Percentiles rank a stretch among this genome's conserved stretches.
Evolutionary conservation across 1,284 basidiomycete species (phyloP).

Genomic region (Cronartium quercuum): DNA sequence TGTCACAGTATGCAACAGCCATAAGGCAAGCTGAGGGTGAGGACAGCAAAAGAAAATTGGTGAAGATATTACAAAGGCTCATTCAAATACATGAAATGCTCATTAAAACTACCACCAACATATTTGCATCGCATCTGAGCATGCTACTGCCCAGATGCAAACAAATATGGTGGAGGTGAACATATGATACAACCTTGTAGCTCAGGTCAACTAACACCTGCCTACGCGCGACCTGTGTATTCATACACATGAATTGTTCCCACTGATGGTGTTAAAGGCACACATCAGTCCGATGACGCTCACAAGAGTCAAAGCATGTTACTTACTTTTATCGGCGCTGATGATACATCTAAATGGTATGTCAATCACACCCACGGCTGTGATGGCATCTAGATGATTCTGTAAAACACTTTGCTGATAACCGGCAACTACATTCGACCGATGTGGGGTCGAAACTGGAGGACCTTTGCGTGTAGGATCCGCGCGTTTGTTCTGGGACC

Average conservation of each 20-base stretch:
- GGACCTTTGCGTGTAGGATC: slow-evolving; percentile 7
- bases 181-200: no score
- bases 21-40: no score
- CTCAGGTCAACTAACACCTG: neutral
- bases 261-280: neutral
- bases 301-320: neutral
- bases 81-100: no score
- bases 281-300: neutral
- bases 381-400: slow-evolving; percentile 75
- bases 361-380: slow-evolving; percentile 71
- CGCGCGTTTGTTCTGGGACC: slow-evolving; percentile 35
- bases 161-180: no score
- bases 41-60: no score
- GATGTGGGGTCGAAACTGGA: slow-evolving; percentile 51
- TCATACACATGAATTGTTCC: slow-evolving; percentile 1
- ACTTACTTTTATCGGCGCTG: slow-evolving; percentile 62
- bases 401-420: slow-evolving; percentile 70
- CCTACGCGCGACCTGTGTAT: neutral
- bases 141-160: no score
- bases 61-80: no score
- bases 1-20: no score
- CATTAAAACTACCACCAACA: no score
- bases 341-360: slow-evolving; percentile 78
- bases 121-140: no score
- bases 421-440: slow-evolving; percentile 68